Evolutionary conservation across 1,139 yeast genomes (phyloP), one percentile per base, ranked within the genome.

Genomic region (Taphrina flavorubra): DNA sequence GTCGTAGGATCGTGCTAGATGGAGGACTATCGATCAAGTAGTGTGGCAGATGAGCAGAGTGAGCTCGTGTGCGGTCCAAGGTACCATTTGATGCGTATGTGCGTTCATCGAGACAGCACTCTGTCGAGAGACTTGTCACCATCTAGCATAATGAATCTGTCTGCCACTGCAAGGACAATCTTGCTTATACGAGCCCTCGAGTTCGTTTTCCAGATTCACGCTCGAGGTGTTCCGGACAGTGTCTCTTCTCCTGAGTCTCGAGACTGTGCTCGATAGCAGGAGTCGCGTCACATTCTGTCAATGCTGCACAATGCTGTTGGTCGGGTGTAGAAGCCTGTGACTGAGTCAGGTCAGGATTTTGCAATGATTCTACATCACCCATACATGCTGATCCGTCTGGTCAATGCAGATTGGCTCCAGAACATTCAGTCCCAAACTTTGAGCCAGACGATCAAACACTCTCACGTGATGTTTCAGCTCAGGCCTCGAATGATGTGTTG

Each of bases 21-120:
- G 63, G 63, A 11, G 63, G 63, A 14, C 44, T 58, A 13, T 13
- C 53, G 7, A 16, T 58, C 51, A 25, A 42, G 37, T 57, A 57
- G 61, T 57, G 44, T 4, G 31, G 31, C 47, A 14, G 13, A 13
- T 39, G 11, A 2, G 42, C 42, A 39, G 11, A 39, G 2, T 11
- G 6, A 39, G 31, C 31, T 4, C 31, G 31, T 25, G 4, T 25
- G 31, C 2, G 31, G 2, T 25, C 31, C 31, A 25, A 4, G 4
- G 31, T 25, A 4, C 31, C 4, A 25, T 4, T 4, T 2, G 31
- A 25, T 25, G 4, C 4, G 31, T 25, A 25, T 25, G n/a, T 25
- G 2, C 31, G 4, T 25, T 25, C 1, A 25, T 25, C 31, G 31
- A 25, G 31, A 25, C 31, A 25, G 31, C 31, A 25, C 31, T 4